Evolutionary conservation across 768 basidiomycete genomes (phyloP).

Genomic region (Xerocomus spinulosus): DNA sequence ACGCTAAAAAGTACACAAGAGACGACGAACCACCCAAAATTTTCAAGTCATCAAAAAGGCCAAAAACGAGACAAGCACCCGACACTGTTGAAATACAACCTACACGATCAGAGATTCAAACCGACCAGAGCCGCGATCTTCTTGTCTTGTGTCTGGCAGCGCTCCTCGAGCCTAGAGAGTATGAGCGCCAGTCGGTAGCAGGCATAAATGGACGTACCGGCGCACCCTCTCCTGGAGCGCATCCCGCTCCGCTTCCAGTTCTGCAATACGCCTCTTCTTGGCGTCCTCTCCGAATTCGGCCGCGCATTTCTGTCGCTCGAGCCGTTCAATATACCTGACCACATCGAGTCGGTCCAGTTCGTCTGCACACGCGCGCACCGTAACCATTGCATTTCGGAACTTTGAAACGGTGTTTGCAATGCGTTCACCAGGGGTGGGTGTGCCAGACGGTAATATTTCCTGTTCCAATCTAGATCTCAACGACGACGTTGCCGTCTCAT

Average conservation of each 20-base stretch:
- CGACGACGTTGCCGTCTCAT: neutral
- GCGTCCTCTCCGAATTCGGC: constrained; percentile 32
- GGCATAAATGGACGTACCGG: neutral
- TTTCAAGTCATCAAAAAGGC: too few relatives aligned
- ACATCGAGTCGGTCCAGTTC: constrained; percentile 14
- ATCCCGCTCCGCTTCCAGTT: constrained; percentile 6
- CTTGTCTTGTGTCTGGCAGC: neutral
- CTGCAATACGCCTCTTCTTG: constrained; percentile 25
- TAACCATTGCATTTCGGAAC: neutral
- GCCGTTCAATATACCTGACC: constrained; percentile 30
- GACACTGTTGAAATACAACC: too few relatives aligned
- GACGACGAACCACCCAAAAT: too few relatives aligned
- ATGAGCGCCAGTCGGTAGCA: neutral
- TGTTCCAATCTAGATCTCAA: neutral
- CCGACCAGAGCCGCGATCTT: too few relatives aligned
- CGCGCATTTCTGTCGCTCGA: constrained; percentile 38
- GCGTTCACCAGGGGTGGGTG: constrained; percentile 20
- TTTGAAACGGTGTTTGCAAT: constrained; percentile 13
- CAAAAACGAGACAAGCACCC: too few relatives aligned
- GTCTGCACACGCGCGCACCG: constrained; percentile 4
- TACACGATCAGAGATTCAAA: too few relatives aligned
- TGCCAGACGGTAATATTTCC: neutral
- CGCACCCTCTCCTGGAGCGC: constrained; percentile 1
- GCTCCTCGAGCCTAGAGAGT: neutral
- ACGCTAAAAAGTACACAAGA: too few relatives aligned